These are phyloP conservation scores for Chaetomium tenue DNA, from an alignment of 495 filamentous ascomycete species.

Conservation along the genomic window DNA sequence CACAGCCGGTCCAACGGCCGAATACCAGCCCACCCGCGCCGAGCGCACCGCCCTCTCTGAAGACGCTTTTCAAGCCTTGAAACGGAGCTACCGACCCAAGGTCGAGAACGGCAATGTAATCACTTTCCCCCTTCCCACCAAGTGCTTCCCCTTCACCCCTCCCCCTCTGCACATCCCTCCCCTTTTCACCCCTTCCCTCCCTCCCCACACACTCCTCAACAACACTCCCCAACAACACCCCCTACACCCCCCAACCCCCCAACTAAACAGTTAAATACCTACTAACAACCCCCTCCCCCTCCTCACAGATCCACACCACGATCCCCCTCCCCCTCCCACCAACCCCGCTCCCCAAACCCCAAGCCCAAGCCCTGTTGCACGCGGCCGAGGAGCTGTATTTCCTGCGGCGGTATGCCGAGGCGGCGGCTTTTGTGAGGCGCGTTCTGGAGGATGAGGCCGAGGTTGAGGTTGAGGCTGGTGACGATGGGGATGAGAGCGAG, in stretches of 20 bases:
- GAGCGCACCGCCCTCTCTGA: slow-evolving; percentile 48
- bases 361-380: slow-evolving; percentile 50
- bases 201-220: background rate
- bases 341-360: slow-evolving; percentile 37
- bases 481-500: background rate
- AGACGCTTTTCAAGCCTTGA: slow-evolving; percentile 42
- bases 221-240: background rate
- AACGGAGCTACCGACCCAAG: slow-evolving; percentile 40
- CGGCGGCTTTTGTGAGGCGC: slow-evolving; percentile 33
- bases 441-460: slow-evolving; percentile 31
- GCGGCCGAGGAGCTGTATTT: slow-evolving; percentile 59
- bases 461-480: background rate
- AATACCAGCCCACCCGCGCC: slow-evolving; percentile 26
- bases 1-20: slow-evolving; percentile 13
- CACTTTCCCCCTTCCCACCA: too few species aligned
- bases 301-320: background rate
- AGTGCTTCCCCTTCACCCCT: background rate
- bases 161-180: background rate
- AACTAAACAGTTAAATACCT: background rate
- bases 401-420: slow-evolving; percentile 48
- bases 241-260: background rate
- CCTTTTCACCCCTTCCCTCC: background rate
- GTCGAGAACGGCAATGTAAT: slow-evolving; percentile 49
- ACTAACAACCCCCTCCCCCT: background rate
- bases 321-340: background rate